Evolutionary conservation across 257 asterid genomes (phyloP).

Genomic region (Linderniella brevidens): DNA sequence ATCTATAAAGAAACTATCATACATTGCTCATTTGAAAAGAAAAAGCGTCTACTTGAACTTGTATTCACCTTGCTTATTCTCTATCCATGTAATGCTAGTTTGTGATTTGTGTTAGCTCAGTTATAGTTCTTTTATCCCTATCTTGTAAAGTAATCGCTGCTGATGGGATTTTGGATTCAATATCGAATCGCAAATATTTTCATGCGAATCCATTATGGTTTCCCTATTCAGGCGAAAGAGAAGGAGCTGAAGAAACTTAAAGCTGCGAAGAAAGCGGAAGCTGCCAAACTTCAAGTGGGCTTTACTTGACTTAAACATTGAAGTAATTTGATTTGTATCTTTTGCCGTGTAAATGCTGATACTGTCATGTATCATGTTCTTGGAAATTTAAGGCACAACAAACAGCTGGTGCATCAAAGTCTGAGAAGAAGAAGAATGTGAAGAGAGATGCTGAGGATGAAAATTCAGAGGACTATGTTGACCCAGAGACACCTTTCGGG

Average conservation of each 20-base stretch:
- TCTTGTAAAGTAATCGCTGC: neutral
- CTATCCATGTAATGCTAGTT: too few species aligned
- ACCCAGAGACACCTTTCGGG: constrained; percentile 71
- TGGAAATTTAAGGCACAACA: constrained; percentile 43
- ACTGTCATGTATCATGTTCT: constrained; percentile 1
- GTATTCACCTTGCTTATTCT: too few species aligned
- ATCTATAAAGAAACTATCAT: too few species aligned
- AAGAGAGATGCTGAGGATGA: constrained; percentile 59
- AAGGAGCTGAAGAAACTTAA: constrained; percentile 73
- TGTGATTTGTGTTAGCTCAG: too few species aligned
- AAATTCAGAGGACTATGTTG: constrained; percentile 54
- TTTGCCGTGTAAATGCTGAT: neutral
- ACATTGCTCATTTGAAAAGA: too few species aligned
- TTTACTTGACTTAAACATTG: constrained; percentile 3
- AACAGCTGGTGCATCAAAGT: constrained; percentile 32
- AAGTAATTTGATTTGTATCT: neutral
- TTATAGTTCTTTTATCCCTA: neutral
- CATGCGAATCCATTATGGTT: too few species aligned
- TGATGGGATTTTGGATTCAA: neutral
- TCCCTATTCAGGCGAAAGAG: constrained; percentile 52
- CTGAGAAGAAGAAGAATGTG: constrained; percentile 55
- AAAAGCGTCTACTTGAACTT: too few species aligned
- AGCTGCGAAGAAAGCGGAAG: constrained; percentile 83
- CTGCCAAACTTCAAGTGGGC: constrained; percentile 53
- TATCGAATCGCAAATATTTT: neutral